Evolutionary conservation across 352 stramenopile genomes (phyloP).

Genomic region (Globisporangium polare): DNA sequence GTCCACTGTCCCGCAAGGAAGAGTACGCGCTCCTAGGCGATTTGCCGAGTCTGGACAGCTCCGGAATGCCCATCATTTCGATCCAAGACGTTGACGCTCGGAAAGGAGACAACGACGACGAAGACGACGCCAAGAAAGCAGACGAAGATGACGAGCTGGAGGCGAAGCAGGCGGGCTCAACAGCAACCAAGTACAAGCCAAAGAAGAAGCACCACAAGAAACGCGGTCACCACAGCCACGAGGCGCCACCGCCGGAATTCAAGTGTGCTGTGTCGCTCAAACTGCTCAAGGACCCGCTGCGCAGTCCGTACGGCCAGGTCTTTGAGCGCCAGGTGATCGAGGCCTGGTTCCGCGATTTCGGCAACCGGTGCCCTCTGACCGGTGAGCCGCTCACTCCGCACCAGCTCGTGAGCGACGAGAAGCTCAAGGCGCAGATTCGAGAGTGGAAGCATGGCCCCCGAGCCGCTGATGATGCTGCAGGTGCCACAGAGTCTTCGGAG

Average conservation of each 20-base stretch:
- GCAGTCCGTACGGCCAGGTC: conserved; percentile 72
- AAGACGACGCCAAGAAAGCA: conserved; percentile 24
- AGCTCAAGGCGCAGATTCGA: conserved; percentile 51
- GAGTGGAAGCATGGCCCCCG: conserved; percentile 52
- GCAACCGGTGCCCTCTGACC: conserved; percentile 74
- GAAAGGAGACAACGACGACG: conserved; percentile 20
- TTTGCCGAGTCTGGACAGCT: conserved; percentile 50
- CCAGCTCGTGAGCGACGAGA: conserved; percentile 48
- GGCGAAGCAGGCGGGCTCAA: conserved; percentile 6
- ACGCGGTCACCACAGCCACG: conserved; percentile 23
- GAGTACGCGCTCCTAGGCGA: conserved; percentile 78
- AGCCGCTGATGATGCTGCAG: background rate
- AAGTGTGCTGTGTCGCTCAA: conserved; percentile 77
- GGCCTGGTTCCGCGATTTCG: conserved; percentile 79
- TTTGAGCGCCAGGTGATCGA: conserved; percentile 79
- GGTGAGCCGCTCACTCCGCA: conserved; percentile 55
- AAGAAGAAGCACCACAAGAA: conserved; percentile 50
- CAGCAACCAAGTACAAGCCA: conserved; percentile 19
- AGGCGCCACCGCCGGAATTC: conserved; percentile 39
- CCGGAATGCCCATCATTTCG: conserved; percentile 30
- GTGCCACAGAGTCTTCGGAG: background rate
- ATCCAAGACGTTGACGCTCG: conserved; percentile 48
- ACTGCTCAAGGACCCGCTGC: conserved; percentile 59
- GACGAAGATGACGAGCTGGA: conserved; percentile 28
- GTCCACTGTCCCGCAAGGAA: conserved; percentile 68